Percentiles rank a stretch among this genome's conserved stretches.
phyloP scores from a whole-genome alignment of 306 rosid species.

The Fragaria nilgerrensis region DNA sequence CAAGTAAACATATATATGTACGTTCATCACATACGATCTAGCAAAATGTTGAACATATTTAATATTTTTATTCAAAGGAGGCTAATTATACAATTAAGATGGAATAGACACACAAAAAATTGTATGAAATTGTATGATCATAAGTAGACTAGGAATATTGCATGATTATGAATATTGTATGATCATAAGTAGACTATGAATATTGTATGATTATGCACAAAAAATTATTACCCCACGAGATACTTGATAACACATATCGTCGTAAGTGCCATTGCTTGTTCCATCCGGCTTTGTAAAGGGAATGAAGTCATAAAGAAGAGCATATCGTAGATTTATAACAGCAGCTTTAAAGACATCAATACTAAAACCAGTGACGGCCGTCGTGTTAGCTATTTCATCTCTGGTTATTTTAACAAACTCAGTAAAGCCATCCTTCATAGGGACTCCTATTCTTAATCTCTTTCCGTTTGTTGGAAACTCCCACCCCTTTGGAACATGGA shows the following conservation, averaged over 20 bases:
- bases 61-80: too few relatives aligned
- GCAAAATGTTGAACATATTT: too few relatives aligned
- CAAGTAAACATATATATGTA: too few relatives aligned
- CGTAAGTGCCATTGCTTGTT: constrained; percentile 11
- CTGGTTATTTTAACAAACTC: not conserved
- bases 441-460: constrained; percentile 19
- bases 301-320: constrained; percentile 17
- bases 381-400: not conserved
- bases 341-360: constrained; percentile 25
- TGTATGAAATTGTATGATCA: too few relatives aligned
- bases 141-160: too few relatives aligned
- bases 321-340: not conserved
- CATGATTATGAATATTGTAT: too few relatives aligned
- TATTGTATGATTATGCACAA: too few relatives aligned
- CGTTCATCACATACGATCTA: too few relatives aligned
- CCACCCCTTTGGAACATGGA: constrained; percentile 22
- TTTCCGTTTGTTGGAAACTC: constrained; percentile 14
- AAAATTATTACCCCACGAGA: not conserved
- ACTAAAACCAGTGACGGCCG: constrained; percentile 11
- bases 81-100: too few relatives aligned
- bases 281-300: not conserved
- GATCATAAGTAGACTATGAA: too few relatives aligned
- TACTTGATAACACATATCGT: constrained; percentile 12
- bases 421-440: constrained; percentile 8
- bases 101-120: too few relatives aligned